Conservation (phyloP, 306 rosid genomes). For the Castanea crenata region DNA sequence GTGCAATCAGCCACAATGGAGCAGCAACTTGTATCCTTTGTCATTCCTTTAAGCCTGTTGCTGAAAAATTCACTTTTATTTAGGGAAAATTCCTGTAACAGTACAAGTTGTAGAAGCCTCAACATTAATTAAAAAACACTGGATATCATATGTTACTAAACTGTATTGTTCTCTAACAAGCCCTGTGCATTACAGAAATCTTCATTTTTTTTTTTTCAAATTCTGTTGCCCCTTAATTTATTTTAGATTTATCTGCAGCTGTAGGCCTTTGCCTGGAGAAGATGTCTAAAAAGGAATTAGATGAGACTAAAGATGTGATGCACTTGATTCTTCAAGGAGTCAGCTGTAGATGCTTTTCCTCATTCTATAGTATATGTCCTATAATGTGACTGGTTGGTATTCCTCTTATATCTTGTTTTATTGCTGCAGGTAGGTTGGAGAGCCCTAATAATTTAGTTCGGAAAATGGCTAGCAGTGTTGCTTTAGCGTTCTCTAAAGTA, state of each 20-base stretch:
- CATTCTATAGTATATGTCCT: constrained; percentile 14
- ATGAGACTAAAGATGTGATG: constrained; percentile 71
- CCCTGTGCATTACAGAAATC: not conserved
- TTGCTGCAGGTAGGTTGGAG: constrained; percentile 89
- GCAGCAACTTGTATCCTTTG: constrained; percentile 95
- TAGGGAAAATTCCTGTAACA: not conserved
- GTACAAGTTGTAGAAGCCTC: not conserved
- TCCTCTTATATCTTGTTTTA: constrained; percentile 25
- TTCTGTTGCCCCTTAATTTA: constrained; percentile 44
- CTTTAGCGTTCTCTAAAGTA: constrained; percentile 81
- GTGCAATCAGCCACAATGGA: constrained; percentile 83
- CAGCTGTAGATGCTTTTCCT: constrained; percentile 60
- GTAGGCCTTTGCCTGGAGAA: constrained; percentile 76
- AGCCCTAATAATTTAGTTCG: constrained; percentile 75
- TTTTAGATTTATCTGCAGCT: constrained; percentile 86
- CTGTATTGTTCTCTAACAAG: not conserved
- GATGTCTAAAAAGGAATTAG: constrained; percentile 73
- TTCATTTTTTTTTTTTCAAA: constrained; percentile 1
- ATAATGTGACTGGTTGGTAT: constrained; percentile 21
- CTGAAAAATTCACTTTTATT: not conserved
- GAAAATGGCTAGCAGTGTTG: constrained; percentile 84
- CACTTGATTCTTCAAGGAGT: constrained; percentile 92
- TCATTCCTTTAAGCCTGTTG: constrained; percentile 9
- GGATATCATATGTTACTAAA: not conserved
- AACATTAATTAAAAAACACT: not conserved